Evolutionary conservation across 177 flowering plant genomes (phyloP).

Genomic region (Vitis hybrid): DNA sequence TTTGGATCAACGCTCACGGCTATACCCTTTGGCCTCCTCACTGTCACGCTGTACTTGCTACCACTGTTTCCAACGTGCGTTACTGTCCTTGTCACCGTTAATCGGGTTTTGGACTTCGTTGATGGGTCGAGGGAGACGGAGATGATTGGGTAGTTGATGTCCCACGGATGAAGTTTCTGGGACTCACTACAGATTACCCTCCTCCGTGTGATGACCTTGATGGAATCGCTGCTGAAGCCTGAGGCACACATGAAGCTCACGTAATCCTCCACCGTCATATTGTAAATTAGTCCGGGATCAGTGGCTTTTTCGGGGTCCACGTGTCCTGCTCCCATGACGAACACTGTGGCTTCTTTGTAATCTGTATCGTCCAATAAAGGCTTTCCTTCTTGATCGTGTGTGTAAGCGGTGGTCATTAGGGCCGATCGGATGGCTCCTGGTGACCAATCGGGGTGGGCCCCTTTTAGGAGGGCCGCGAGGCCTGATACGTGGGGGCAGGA

Average conservation of each 20-base stretch:
- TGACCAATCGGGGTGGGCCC: conserved; percentile 57
- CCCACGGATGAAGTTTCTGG: conserved; percentile 27
- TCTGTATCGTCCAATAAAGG: conserved; percentile 30
- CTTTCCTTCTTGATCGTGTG: conserved; percentile 20
- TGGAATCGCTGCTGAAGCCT: conserved; percentile 14
- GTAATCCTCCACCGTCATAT: conserved; percentile 45
- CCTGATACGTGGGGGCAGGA: conserved; percentile 66
- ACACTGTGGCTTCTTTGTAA: conserved; percentile 19
- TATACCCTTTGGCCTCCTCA: conserved; percentile 25
- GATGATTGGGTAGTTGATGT: conserved; percentile 54
- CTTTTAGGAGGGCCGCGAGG: conserved; percentile 46
- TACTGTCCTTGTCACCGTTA: conserved; percentile 35
- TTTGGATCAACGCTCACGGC: conserved; percentile 34
- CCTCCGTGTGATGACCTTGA: conserved; percentile 24
- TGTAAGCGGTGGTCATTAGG: conserved; percentile 58
- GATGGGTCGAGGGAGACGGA: conserved; percentile 24
- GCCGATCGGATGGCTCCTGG: conserved; percentile 55
- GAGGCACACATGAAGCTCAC: conserved; percentile 43
- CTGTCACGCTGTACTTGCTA: conserved; percentile 27
- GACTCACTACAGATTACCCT: conserved; percentile 20
- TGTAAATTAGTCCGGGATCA: conserved; percentile 56
- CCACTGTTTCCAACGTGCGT: conserved; percentile 36
- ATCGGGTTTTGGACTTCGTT: neutral
- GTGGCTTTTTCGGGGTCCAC: conserved; percentile 46
- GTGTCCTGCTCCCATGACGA: conserved; percentile 58